Conservation (phyloP, 176 grass and related monocot genomes). For the Hyparrhenia diplandra region DNA sequence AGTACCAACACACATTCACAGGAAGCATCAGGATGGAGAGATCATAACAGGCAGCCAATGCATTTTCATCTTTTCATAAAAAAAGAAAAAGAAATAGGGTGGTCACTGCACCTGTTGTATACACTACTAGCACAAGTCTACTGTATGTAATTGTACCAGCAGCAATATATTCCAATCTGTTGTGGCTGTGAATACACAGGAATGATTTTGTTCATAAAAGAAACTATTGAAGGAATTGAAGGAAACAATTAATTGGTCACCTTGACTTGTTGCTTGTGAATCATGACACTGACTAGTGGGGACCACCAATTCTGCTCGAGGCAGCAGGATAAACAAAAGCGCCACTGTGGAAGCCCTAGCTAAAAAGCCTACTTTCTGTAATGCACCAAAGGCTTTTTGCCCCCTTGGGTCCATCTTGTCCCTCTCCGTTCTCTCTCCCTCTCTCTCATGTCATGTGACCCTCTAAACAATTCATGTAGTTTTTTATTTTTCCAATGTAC, state of each 20-base stretch:
- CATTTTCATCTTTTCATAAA: neutral
- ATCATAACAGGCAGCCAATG: conserved; percentile 12
- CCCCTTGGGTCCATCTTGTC: conserved; percentile 43
- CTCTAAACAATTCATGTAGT: neutral
- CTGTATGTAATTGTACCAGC: neutral
- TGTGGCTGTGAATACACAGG: neutral
- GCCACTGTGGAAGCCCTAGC: conserved; percentile 26
- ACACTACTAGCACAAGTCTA: too few relatives aligned
- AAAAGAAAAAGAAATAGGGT: neutral
- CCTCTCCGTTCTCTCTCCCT: neutral
- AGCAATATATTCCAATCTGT: neutral
- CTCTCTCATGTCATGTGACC: conserved; percentile 16
- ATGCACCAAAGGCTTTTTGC: conserved; percentile 36
- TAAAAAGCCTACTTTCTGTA: conserved; percentile 64
- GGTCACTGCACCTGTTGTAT: neutral
- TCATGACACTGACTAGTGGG: neutral
- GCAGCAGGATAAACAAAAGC: conserved; percentile 24
- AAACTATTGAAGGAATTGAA: neutral
- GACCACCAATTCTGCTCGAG: conserved; percentile 24
- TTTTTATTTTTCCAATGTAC: neutral
- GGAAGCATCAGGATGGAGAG: conserved; percentile 10
- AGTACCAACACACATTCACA: conserved; percentile 29
- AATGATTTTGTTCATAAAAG: neutral
- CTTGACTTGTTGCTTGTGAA: conserved; percentile 3
- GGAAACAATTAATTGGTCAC: conserved; percentile 3